These are phyloP conservation scores for Saccharomyces pastorianus DNA, from an alignment of 1,139 yeast species.

Conservation along the genomic window DNA sequence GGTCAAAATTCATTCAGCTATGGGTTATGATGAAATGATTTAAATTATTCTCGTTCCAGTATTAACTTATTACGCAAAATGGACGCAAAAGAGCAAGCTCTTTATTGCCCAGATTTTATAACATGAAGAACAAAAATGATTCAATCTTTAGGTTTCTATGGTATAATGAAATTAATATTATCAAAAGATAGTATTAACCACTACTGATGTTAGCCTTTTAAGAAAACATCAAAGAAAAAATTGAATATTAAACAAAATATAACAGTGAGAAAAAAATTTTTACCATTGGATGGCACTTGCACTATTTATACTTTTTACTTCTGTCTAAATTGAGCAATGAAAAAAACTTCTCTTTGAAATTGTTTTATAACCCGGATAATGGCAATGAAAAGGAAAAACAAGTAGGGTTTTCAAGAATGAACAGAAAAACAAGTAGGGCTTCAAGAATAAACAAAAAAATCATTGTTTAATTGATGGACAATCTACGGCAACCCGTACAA, in stretches of 20 bases:
- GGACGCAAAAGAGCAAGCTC: conserved; percentile 4
- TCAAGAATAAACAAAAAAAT: background rate
- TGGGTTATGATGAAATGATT: conserved; percentile 29
- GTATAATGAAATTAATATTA: conserved; percentile 35
- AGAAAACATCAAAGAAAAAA: conserved; percentile 6
- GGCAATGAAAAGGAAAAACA: background rate
- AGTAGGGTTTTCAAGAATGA: background rate
- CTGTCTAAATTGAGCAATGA: background rate
- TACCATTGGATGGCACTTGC: background rate
- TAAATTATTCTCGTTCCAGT: conserved; percentile 29
- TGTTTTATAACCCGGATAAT: background rate
- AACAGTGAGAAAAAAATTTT: background rate
- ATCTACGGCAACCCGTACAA: background rate
- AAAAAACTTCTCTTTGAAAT: background rate
- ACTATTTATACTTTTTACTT: conserved; percentile 1
- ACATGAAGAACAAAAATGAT: conserved; percentile 20
- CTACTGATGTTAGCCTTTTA: conserved; percentile 33
- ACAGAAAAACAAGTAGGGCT: background rate
- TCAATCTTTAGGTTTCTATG: conserved; percentile 47
- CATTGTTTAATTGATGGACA: background rate
- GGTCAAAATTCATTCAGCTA: conserved; percentile 34
- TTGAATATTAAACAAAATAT: background rate
- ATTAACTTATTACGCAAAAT: conserved; percentile 25
- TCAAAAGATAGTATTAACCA: conserved; percentile 37
- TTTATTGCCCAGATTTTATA: conserved; percentile 5